Evolutionary conservation across 495 filamentous ascomycete species (phyloP).

Genomic region (Hypoxylon trugodes): DNA sequence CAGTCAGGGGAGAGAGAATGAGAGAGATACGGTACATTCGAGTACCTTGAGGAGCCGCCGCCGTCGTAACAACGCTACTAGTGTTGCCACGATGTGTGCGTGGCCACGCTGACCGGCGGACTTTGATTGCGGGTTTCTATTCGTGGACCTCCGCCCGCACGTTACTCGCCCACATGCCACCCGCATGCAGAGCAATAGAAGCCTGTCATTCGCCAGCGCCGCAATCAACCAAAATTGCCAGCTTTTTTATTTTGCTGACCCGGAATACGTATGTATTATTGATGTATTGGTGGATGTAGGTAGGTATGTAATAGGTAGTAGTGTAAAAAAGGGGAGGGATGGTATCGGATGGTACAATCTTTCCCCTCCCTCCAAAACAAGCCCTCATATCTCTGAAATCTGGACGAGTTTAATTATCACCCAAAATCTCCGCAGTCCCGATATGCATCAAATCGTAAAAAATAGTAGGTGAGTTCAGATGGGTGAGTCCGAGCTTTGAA

Average conservation of each 20-base stretch:
- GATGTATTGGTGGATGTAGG: neutral
- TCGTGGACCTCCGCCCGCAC: constrained; percentile 37
- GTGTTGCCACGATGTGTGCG: constrained; percentile 29
- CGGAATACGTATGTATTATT: constrained; percentile 13
- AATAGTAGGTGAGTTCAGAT: constrained; percentile 16
- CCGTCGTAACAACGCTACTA: constrained; percentile 11
- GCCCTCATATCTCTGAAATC: neutral
- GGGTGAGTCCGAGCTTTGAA: constrained; percentile 3
- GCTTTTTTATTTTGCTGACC: constrained; percentile 6
- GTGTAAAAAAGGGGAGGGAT: too few species aligned
- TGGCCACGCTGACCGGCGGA: constrained; percentile 35
- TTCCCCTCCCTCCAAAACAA: constrained; percentile 11
- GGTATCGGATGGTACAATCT: too few species aligned
- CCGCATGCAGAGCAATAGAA: constrained; percentile 26
- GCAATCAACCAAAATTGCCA: constrained; percentile 27
- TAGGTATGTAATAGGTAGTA: too few species aligned
- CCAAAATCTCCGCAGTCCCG: constrained; percentile 12
- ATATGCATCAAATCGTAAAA: constrained; percentile 22
- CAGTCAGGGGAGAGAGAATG: neutral
- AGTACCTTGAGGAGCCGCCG: constrained; percentile 18
- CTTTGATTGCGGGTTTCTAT: constrained; percentile 33
- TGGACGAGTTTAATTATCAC: constrained; percentile 32
- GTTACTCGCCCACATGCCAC: constrained; percentile 36
- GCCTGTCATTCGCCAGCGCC: constrained; percentile 33
- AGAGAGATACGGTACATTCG: constrained; percentile 6